Evolutionary conservation across 2,329 filamentous ascomycete genomes (phyloP).

Genomic region (Trichoderma sp.): DNA sequence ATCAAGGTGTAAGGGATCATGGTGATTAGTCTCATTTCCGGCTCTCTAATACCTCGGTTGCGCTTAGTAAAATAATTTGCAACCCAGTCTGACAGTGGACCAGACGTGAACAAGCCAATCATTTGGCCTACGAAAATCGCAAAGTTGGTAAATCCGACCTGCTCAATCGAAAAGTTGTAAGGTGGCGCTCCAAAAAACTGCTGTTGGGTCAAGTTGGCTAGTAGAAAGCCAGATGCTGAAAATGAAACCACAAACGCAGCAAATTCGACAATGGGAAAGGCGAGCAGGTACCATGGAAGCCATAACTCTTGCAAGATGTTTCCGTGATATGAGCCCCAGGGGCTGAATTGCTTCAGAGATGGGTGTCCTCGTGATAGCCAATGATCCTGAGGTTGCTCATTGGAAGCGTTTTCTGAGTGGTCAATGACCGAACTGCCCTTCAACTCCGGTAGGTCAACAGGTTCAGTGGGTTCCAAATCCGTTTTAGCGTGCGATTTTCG

Average conservation of each 20-base stretch:
- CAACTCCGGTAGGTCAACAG: not conserved
- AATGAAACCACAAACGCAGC: conserved; percentile 7
- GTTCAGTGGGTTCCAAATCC: not conserved
- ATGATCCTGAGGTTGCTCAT: not conserved
- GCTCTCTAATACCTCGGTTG: conserved; percentile 15
- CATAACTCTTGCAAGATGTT: conserved; percentile 11
- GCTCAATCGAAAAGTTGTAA: conserved; percentile 9
- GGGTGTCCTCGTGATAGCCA: conserved; percentile 15
- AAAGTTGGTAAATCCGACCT: conserved; percentile 19
- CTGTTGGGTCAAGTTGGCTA: conserved; percentile 12
- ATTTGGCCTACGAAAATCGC: conserved; percentile 3
- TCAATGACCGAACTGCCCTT: not conserved
- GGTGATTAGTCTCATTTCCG: conserved; percentile 11
- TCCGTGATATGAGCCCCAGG: conserved; percentile 6
- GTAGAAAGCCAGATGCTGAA: conserved; percentile 9
- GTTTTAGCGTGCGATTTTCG: not conserved
- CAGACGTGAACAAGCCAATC: conserved; percentile 9
- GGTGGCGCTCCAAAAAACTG: conserved; percentile 13
- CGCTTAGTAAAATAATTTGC: conserved; percentile 13
- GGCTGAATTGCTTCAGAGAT: conserved; percentile 10
- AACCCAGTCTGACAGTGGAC: conserved; percentile 15
- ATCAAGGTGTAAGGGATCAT: conserved; percentile 16
- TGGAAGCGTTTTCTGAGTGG: not conserved
- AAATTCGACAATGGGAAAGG: conserved; percentile 19
- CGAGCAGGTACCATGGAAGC: conserved; percentile 20